Conservation (phyloP, 2,329 filamentous ascomycete species). For the Cladosporium sp. region DNA sequence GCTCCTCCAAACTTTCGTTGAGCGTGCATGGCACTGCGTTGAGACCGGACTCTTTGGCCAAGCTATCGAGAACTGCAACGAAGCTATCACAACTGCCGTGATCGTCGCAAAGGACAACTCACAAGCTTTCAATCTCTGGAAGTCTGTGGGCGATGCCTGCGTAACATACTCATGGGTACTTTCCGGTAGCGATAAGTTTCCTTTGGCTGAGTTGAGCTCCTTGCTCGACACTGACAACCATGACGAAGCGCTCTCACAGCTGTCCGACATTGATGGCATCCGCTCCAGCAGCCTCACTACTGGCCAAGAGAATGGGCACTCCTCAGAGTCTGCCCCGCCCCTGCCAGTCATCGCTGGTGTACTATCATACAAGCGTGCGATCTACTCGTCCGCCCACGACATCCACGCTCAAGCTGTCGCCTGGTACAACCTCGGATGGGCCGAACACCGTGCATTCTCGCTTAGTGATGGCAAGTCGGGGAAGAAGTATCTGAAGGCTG, state of each 20-base stretch:
- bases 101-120: slow-evolving; percentile 61
- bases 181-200: slow-evolving; percentile 63
- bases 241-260: slow-evolving; percentile 58
- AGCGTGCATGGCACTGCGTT: slow-evolving; percentile 74
- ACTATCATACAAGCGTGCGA: slow-evolving; percentile 82
- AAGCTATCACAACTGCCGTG: slow-evolving; percentile 68
- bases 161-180: slow-evolving; percentile 80
- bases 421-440: slow-evolving; percentile 96
- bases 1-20: slow-evolving; percentile 82
- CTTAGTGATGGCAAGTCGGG: slow-evolving; percentile 61
- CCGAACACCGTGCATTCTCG: slow-evolving; percentile 77
- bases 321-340: slow-evolving; percentile 34
- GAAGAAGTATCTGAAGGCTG: slow-evolving; percentile 71
- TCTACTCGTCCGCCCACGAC: slow-evolving; percentile 72
- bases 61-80: slow-evolving; percentile 67
- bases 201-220: slow-evolving; percentile 55
- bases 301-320: not conserved
- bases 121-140: slow-evolving; percentile 92
- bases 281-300: not conserved
- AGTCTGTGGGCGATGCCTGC: slow-evolving; percentile 84
- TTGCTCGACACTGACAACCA: slow-evolving; percentile 60
- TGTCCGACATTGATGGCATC: slow-evolving; percentile 57
- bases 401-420: slow-evolving; percentile 89
- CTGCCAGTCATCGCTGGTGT: slow-evolving; percentile 65
- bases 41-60: slow-evolving; percentile 86